These are phyloP conservation scores for Gossypium turneri DNA, from an alignment of 345 rosid genomes.

Conservation along the genomic window DNA sequence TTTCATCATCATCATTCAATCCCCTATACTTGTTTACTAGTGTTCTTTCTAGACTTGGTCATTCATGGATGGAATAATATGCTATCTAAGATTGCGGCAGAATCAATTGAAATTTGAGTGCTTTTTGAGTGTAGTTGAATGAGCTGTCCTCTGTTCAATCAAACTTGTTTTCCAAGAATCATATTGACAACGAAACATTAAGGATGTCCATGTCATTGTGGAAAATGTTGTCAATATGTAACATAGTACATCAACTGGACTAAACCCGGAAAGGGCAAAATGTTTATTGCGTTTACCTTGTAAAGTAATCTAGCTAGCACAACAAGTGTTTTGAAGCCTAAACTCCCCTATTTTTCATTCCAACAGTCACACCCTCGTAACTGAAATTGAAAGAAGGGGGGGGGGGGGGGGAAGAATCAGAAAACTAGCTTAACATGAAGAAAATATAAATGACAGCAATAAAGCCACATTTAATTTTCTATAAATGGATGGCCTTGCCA, in stretches of 20 bases:
- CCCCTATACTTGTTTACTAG: not conserved
- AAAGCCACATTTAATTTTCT: not conserved
- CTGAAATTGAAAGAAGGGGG: slow-evolving; percentile 14
- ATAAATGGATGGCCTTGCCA: slow-evolving; percentile 27
- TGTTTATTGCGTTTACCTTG: not conserved
- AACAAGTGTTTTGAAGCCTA: not conserved
- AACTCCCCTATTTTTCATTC: slow-evolving; percentile 33
- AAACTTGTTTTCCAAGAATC: slow-evolving; percentile 10
- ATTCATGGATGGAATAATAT: not conserved
- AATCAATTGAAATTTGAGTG: slow-evolving; percentile 9
- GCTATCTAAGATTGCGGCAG: not conserved
- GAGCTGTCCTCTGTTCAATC: slow-evolving; percentile 3
- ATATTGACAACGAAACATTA: too few relatives aligned
- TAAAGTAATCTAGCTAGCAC: not conserved
- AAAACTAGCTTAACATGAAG: not conserved
- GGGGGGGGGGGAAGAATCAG: not conserved
- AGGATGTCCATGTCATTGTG: too few relatives aligned
- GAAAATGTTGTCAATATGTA: too few relatives aligned
- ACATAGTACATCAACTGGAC: too few relatives aligned
- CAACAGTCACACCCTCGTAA: slow-evolving; percentile 51
- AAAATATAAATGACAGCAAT: slow-evolving; percentile 6
- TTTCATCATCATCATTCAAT: slow-evolving; percentile 7
- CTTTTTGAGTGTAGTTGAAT: not conserved
- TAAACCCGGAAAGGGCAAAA: not conserved
- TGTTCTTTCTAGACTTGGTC: not conserved